Evolutionary conservation across 768 basidiomycete species (phyloP).

Genomic region (Leccinum incarnatum): DNA sequence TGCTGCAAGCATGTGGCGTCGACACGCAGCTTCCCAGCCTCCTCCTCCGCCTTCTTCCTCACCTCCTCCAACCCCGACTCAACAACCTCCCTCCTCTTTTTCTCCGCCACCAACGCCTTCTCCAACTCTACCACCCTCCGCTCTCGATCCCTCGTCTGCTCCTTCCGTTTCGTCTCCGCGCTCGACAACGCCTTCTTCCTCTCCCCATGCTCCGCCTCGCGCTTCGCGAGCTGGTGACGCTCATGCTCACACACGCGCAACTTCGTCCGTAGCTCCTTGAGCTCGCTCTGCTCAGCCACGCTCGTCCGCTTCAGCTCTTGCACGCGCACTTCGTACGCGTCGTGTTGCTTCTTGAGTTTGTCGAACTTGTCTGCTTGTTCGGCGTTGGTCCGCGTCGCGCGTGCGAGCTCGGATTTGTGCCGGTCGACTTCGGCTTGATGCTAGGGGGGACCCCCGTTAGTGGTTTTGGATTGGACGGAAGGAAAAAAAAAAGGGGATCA

Average conservation of each 20-base stretch:
- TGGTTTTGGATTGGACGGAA: not conserved
- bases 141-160: constrained; percentile 57
- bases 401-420: constrained; percentile 53
- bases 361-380: constrained; percentile 56
- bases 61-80: constrained; percentile 46
- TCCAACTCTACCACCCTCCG: constrained; percentile 54
- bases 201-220: constrained; percentile 52
- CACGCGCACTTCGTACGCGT: constrained; percentile 53
- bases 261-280: constrained; percentile 61
- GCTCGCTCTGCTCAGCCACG: constrained; percentile 51
- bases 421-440: constrained; percentile 60
- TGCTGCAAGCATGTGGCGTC: constrained; percentile 35
- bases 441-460: constrained; percentile 33
- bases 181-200: constrained; percentile 48
- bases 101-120: constrained; percentile 48
- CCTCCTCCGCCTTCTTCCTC: constrained; percentile 41
- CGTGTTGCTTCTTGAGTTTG: constrained; percentile 62
- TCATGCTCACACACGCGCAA: constrained; percentile 59
- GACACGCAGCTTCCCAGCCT: constrained; percentile 35
- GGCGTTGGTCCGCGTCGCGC: constrained; percentile 41
- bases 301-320: constrained; percentile 57
- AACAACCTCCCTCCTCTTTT: constrained; percentile 45
- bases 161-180: constrained; percentile 48
- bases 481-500: not conserved
- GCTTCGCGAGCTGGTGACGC: constrained; percentile 46